phyloP scores from a whole-genome alignment of 805 yeast species.

The Saccharomycopsis vini region DNA sequence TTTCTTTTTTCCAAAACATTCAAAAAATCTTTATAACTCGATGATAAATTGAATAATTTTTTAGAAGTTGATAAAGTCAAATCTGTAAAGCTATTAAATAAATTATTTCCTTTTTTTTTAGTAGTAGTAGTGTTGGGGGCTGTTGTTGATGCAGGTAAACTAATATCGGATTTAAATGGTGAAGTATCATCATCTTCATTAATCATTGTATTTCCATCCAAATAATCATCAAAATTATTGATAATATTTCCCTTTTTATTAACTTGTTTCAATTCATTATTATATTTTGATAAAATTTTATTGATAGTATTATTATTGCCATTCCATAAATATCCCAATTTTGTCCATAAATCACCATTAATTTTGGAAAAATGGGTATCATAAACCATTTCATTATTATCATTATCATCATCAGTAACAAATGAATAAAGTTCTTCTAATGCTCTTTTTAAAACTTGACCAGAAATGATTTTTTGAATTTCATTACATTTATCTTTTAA shows the following conservation, averaged over 20 bases:
- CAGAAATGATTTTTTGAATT: slow-evolving; percentile 60
- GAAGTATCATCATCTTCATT: not conserved
- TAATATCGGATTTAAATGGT: too few relatives aligned
- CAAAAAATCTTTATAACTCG: slow-evolving; percentile 15
- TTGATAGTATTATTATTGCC: slow-evolving; percentile 9
- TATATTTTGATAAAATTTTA: slow-evolving; percentile 15
- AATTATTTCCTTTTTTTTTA: slow-evolving; percentile 6
- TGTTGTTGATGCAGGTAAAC: too few relatives aligned
- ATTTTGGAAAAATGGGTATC: slow-evolving; percentile 9
- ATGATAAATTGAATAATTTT: slow-evolving; percentile 13
- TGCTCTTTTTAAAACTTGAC: slow-evolving; percentile 45
- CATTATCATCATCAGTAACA: not conserved
- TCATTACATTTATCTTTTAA: slow-evolving; percentile 83
- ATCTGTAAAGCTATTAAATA: slow-evolving; percentile 15
- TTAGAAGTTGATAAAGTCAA: slow-evolving; percentile 18
- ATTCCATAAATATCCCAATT: slow-evolving; percentile 10
- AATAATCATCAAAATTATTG: slow-evolving; percentile 4
- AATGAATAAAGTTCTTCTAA: slow-evolving; percentile 24
- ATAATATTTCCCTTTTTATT: slow-evolving; percentile 14
- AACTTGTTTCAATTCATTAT: slow-evolving; percentile 13
- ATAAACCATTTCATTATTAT: not conserved
- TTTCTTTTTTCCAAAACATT: slow-evolving; percentile 17
- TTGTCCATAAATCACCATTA: slow-evolving; percentile 18
- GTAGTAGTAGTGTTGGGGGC: not conserved
- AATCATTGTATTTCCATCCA: not conserved